Conservation (phyloP, 75 land plant genomes). For the Sequoia sempervirens region DNA sequence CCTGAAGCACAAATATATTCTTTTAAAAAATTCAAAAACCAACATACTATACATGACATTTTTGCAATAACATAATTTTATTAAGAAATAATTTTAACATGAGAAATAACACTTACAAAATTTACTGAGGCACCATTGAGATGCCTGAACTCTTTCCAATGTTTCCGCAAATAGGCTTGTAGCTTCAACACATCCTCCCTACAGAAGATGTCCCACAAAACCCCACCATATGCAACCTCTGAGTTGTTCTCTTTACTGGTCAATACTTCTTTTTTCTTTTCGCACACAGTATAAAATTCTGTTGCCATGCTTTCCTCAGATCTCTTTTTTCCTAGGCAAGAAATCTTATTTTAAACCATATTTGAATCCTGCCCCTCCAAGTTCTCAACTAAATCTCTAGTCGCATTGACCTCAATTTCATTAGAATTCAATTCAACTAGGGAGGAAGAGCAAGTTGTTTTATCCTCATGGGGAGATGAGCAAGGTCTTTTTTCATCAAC, state of each 20-base stretch:
- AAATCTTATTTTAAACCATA: background rate
- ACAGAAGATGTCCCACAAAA: conserved; percentile 73
- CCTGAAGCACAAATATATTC: conserved; percentile 27
- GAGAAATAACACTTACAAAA: conserved; percentile 23
- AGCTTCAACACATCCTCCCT: conserved; percentile 63
- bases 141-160: conserved; percentile 64
- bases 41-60: background rate
- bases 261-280: background rate
- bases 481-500: background rate
- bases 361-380: background rate
- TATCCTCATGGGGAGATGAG: background rate
- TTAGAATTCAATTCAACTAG: background rate
- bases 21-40: background rate
- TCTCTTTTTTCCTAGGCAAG: background rate
- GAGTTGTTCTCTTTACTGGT: background rate
- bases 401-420: background rate
- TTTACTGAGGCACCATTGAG: conserved; percentile 38
- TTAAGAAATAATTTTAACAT: background rate
- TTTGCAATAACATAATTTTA: background rate
- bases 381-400: background rate
- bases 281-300: background rate
- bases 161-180: conserved; percentile 40
- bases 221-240: conserved; percentile 32
- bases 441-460: background rate
- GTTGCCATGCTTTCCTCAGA: background rate